Evolutionary conservation across 2,329 filamentous ascomycete genomes (phyloP).

Genomic region (Neospermospora avenae): DNA sequence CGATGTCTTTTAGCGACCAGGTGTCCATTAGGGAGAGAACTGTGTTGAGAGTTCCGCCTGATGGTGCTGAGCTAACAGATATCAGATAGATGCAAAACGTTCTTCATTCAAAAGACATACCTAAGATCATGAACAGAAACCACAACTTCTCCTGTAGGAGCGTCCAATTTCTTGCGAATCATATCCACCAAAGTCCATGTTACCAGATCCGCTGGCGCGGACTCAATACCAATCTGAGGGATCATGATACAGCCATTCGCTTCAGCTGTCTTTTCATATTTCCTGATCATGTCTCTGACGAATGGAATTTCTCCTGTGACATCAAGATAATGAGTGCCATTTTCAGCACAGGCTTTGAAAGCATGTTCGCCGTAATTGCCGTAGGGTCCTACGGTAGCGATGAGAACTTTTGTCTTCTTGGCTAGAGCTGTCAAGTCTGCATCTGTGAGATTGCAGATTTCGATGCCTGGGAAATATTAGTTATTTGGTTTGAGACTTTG

Average conservation of each 20-base stretch:
- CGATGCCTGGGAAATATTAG: constrained; percentile 43
- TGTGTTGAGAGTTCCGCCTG: constrained; percentile 68
- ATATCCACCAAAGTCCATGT: constrained; percentile 49
- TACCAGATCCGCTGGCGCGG: constrained; percentile 57
- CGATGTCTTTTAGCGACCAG: constrained; percentile 48
- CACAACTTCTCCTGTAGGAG: constrained; percentile 51
- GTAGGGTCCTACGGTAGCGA: constrained; percentile 60
- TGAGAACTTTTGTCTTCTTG: constrained; percentile 53
- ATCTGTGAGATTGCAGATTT: constrained; percentile 48
- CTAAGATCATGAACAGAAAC: constrained; percentile 45
- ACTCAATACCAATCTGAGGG: constrained; percentile 61
- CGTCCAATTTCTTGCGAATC: constrained; percentile 48
- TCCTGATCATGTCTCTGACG: constrained; percentile 56
- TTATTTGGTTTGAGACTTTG: background rate
- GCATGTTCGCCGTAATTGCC: constrained; percentile 53
- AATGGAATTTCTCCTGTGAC: constrained; percentile 59
- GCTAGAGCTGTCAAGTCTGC: constrained; percentile 47
- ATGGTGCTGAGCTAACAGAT: constrained; percentile 45
- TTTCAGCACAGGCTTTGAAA: constrained; percentile 59
- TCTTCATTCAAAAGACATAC: constrained; percentile 30
- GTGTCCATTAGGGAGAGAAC: constrained; percentile 56
- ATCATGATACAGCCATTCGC: constrained; percentile 56
- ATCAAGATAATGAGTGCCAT: constrained; percentile 63
- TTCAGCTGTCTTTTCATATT: constrained; percentile 53
- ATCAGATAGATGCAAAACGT: background rate